A percentile compares a stretch with the other conserved stretches of the same genome.
Evolutionary conservation across 1,284 basidiomycete species (phyloP).

Genomic region (Rhizopogon hawkerae): DNA sequence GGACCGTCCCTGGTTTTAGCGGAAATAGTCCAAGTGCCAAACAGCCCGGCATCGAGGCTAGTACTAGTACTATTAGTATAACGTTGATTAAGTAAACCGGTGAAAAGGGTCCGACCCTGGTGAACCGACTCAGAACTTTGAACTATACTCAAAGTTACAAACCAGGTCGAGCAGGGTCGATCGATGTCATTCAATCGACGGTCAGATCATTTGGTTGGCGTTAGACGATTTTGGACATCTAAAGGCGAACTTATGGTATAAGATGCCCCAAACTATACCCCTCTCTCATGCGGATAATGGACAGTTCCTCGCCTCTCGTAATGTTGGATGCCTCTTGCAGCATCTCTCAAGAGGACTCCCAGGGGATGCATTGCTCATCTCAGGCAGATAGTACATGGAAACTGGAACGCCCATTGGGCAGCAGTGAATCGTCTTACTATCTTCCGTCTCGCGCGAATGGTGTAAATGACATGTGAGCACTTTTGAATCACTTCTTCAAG

Average conservation of each 20-base stretch:
- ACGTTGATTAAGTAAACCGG: too few relatives aligned
- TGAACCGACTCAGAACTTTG: too few relatives aligned
- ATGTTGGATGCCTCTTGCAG: not conserved
- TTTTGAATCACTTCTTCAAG: not conserved
- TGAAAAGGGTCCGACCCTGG: too few relatives aligned
- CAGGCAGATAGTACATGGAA: not conserved
- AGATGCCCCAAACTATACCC: not conserved
- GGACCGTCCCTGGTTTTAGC: too few relatives aligned
- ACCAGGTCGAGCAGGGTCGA: too few relatives aligned
- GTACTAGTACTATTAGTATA: too few relatives aligned
- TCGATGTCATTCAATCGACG: too few relatives aligned
- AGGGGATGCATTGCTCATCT: not conserved
- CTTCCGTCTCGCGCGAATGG: constrained; percentile 64
- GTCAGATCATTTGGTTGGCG: too few relatives aligned
- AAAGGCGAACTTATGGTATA: not conserved
- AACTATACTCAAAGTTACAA: too few relatives aligned
- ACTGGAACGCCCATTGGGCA: constrained; percentile 44
- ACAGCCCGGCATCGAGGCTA: too few relatives aligned
- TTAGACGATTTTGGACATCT: not conserved
- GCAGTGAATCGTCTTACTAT: constrained; percentile 65
- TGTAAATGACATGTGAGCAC: constrained; percentile 70
- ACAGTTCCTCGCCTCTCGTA: not conserved
- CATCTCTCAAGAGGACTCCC: not conserved
- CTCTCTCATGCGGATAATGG: not conserved
- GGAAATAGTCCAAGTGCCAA: too few relatives aligned